Evolutionary conservation across 108 stramenopile genomes (phyloP).

Genomic region (Nitzschia inconspicua): DNA sequence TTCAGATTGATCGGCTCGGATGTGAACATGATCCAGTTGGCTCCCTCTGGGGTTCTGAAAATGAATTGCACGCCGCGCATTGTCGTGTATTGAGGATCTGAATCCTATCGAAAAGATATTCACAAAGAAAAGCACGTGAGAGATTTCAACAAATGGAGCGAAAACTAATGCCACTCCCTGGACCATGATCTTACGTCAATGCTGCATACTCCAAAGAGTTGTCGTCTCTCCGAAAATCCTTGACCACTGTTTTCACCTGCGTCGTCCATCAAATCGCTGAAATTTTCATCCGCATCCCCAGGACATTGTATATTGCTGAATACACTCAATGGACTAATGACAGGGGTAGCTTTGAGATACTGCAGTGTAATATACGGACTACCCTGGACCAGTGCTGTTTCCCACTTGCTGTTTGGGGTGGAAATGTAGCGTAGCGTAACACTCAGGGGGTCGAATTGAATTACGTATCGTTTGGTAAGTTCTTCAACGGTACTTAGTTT

Average conservation of each 20-base stretch:
- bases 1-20: slow-evolving; percentile 68
- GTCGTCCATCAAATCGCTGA: slow-evolving; percentile 22
- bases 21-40: slow-evolving; percentile 75
- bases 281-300: slow-evolving; percentile 32
- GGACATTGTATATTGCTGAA: slow-evolving; percentile 65
- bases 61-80: slow-evolving; percentile 81
- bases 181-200: slow-evolving; percentile 20
- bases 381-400: slow-evolving; percentile 77
- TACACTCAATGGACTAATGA: slow-evolving; percentile 57
- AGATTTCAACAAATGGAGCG: background rate
- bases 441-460: slow-evolving; percentile 71
- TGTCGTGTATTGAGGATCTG: slow-evolving; percentile 2
- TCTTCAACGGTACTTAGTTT: slow-evolving; percentile 51
- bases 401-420: slow-evolving; percentile 45
- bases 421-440: slow-evolving; percentile 65
- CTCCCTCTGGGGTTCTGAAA: slow-evolving; percentile 55
- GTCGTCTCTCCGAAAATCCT: background rate
- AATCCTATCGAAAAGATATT: background rate
- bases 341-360: slow-evolving; percentile 50
- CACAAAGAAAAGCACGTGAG: too few relatives aligned
- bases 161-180: background rate
- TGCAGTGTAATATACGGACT: slow-evolving; percentile 71
- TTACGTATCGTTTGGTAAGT: slow-evolving; percentile 42
- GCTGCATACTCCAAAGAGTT: slow-evolving; percentile 33
- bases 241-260: too few relatives aligned